phyloP scores from a whole-genome alignment of 2,329 filamentous ascomycete genomes.

The Plectosphaerella plurivora region DNA sequence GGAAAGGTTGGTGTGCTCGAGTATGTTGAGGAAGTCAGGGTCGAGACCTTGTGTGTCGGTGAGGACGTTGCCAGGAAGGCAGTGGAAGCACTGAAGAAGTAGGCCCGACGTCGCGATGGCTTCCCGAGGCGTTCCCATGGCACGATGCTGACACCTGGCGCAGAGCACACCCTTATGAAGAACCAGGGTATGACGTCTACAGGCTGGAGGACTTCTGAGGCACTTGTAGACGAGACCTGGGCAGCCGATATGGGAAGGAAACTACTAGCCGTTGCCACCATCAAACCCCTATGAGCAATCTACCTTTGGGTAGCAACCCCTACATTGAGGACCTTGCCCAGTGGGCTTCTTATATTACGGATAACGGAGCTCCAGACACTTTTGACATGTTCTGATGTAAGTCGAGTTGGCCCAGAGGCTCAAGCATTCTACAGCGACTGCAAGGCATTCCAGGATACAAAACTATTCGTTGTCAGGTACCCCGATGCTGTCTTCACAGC shows the following conservation, averaged over 20 bases:
- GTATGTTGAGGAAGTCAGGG: slow-evolving; percentile 53
- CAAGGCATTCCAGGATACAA: too few relatives aligned
- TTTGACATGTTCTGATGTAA: neutral
- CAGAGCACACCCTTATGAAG: too few relatives aligned
- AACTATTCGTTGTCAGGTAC: too few relatives aligned
- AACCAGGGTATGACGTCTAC: too few relatives aligned
- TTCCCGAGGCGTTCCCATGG: too few relatives aligned
- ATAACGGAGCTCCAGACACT: neutral
- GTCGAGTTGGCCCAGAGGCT: neutral
- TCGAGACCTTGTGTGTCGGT: slow-evolving; percentile 60
- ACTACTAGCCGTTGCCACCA: neutral
- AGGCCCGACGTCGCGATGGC: too few relatives aligned
- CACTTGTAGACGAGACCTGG: too few relatives aligned
- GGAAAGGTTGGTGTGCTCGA: slow-evolving; percentile 54
- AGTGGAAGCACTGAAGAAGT: slow-evolving; percentile 56
- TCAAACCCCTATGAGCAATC: neutral
- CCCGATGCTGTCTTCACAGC: neutral
- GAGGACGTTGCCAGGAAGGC: slow-evolving; percentile 51
- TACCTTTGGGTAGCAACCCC: too few relatives aligned
- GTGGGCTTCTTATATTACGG: slow-evolving; percentile 1
- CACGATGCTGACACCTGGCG: too few relatives aligned
- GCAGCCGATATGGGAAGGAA: too few relatives aligned
- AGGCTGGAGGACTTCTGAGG: too few relatives aligned
- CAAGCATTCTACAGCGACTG: neutral
- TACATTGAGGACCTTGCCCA: slow-evolving; percentile 1